Evolutionary conservation across 2,329 filamentous ascomycete genomes (phyloP).

Genomic region (Aotearoamyces nothofagi): DNA sequence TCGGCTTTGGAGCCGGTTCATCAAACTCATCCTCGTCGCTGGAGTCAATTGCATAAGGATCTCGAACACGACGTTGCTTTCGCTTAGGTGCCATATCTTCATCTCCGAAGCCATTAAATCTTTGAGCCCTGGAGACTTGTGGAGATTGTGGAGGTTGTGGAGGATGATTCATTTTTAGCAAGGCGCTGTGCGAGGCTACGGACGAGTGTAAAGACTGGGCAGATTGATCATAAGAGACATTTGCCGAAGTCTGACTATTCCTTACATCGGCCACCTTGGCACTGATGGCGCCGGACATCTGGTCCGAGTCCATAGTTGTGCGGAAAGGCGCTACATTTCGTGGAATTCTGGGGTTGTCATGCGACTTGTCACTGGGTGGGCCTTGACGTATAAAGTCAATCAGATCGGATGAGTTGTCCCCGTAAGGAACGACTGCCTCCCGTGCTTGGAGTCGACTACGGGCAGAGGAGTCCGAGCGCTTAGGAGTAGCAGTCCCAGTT

Average conservation of each 20-base stretch:
- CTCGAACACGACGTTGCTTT: conserved; percentile 64
- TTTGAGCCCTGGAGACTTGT: conserved; percentile 2
- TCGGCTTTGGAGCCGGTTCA: conserved; percentile 13
- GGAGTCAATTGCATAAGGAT: conserved; percentile 86
- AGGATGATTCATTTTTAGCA: conserved; percentile 29
- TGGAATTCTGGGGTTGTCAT: conserved; percentile 56
- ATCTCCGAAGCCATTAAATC: conserved; percentile 11
- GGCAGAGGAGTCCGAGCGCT: conserved; percentile 18
- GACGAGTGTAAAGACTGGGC: conserved; percentile 42
- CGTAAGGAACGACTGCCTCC: conserved; percentile 46
- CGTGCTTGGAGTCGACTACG: conserved; percentile 52
- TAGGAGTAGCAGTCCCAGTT: conserved; percentile 8
- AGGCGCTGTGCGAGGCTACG: conserved; percentile 57
- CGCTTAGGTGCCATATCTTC: conserved; percentile 43
- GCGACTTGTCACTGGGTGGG: conserved; percentile 40
- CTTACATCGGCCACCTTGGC: conserved; percentile 39
- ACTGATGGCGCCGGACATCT: conserved; percentile 40
- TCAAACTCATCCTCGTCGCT: conserved; percentile 29
- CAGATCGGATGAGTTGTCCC: conserved; percentile 64
- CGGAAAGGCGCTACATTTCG: conserved; percentile 75
- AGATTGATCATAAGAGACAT: conserved; percentile 21
- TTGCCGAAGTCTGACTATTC: conserved; percentile 28
- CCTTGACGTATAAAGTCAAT: conserved; percentile 93
- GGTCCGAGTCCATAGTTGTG: conserved; percentile 74
- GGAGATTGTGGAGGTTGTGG: conserved; percentile 20